Conservation (phyloP, 495 filamentous ascomycete genomes). For the Penicillium dipodomyicola region DNA sequence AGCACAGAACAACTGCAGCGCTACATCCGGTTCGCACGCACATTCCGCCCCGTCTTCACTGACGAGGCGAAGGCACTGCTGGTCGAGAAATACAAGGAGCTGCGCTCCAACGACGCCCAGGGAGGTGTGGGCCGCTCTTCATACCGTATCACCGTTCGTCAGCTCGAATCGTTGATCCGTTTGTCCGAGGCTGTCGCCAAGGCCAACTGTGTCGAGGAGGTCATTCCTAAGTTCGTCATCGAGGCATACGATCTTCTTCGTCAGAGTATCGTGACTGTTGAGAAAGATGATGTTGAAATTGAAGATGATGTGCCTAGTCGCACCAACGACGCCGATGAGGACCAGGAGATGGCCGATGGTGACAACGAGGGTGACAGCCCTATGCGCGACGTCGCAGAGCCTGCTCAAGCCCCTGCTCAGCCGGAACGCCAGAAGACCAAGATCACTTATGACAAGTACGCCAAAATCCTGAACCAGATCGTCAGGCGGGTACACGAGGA, state of each 20-base stretch:
- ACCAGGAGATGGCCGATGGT: slow-evolving; percentile 43
- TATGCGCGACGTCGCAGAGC: slow-evolving; percentile 57
- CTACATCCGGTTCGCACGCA: slow-evolving; percentile 94
- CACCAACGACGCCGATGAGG: slow-evolving; percentile 24
- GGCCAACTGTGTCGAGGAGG: slow-evolving; percentile 91
- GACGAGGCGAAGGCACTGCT: slow-evolving; percentile 80
- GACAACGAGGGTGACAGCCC: slow-evolving; percentile 67
- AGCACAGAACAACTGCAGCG: slow-evolving; percentile 95
- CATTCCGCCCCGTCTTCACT: slow-evolving; percentile 91
- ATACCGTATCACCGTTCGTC: slow-evolving; percentile 95
- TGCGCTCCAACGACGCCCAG: slow-evolving; percentile 89
- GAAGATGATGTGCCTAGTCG: slow-evolving; percentile 68
- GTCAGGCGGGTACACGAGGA: slow-evolving; percentile 80
- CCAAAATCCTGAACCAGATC: slow-evolving; percentile 79
- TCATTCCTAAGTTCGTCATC: slow-evolving; percentile 77
- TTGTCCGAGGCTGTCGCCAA: slow-evolving; percentile 95
- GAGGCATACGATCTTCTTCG: slow-evolving; percentile 87
- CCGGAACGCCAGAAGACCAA: slow-evolving; percentile 66
- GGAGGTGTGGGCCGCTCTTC: slow-evolving; percentile 88
- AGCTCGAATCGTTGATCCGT: slow-evolving; percentile 93
- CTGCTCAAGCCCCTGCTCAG: slow-evolving; percentile 34
- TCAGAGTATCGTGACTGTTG: slow-evolving; percentile 94
- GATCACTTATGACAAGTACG: slow-evolving; percentile 94
- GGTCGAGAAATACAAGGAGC: slow-evolving; percentile 93
- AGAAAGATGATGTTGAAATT: slow-evolving; percentile 96